These are phyloP conservation scores for Suhomyces pyralidae DNA, from an alignment of 805 yeast genomes.

Conservation along the genomic window DNA sequence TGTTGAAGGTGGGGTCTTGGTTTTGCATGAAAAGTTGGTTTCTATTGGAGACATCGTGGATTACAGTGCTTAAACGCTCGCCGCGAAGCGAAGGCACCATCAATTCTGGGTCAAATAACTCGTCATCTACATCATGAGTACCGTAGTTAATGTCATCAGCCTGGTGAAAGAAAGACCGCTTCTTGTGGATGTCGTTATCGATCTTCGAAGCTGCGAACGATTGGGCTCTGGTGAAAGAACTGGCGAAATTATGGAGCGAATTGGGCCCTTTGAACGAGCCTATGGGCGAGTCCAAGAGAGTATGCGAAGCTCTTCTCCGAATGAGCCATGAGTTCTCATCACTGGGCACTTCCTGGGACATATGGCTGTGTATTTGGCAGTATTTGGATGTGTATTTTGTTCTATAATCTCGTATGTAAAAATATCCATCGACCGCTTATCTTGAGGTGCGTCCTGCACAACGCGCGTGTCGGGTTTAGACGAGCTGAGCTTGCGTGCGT, in stretches of 20 bases:
- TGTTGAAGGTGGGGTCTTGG: constrained; percentile 11
- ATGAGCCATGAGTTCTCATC: neutral
- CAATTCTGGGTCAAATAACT: constrained; percentile 49
- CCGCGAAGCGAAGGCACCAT: constrained; percentile 61
- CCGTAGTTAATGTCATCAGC: constrained; percentile 3
- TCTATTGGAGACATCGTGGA: constrained; percentile 34
- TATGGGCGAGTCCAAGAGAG: constrained; percentile 13
- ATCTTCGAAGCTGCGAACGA: constrained; percentile 19
- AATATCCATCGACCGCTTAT: neutral
- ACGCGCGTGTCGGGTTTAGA: neutral
- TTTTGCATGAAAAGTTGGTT: constrained; percentile 21
- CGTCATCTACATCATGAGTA: constrained; percentile 14
- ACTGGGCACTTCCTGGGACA: neutral
- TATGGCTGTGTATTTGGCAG: neutral
- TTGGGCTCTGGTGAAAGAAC: constrained; percentile 40
- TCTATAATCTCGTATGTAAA: neutral
- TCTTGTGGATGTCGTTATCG: constrained; percentile 21
- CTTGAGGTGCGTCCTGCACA: neutral
- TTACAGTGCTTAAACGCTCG: constrained; percentile 58
- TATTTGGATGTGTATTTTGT: neutral
- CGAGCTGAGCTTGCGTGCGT: neutral
- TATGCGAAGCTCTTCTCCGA: constrained; percentile 5
- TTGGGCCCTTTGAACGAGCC: constrained; percentile 29
- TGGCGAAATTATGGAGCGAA: constrained; percentile 38
- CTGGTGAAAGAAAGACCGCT: constrained; percentile 16